These are phyloP conservation scores for Posidonia oceanica DNA, from an alignment of 116 monocot genomes.

Conservation along the genomic window DNA sequence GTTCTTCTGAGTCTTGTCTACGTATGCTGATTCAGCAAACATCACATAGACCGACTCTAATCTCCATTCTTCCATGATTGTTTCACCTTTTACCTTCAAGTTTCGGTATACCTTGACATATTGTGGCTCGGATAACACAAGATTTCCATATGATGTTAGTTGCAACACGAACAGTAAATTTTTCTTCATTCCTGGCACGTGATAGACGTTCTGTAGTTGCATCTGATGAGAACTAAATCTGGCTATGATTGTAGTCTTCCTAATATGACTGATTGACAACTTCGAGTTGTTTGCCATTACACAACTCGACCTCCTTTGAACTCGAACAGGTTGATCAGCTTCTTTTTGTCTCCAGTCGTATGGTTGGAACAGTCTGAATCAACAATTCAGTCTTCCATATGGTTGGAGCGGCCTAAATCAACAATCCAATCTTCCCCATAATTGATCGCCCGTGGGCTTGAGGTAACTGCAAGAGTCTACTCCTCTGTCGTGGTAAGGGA, in stretches of 20 bases:
- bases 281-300: not conserved
- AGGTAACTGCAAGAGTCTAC: no score
- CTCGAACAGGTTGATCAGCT: not conserved
- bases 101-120: not conserved
- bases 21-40: conserved; percentile 5
- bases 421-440: not conserved
- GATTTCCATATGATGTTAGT: not conserved
- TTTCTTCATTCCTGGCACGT: not conserved
- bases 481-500: no score
- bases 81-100: no score
- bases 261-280: not conserved
- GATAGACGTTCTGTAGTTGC: not conserved
- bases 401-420: not conserved
- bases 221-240: not conserved
- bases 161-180: not conserved
- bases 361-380: not conserved
- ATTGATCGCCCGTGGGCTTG: not conserved
- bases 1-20: conserved; percentile 4
- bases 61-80: conserved; percentile 1
- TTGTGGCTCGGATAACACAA: not conserved
- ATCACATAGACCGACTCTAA: conserved; percentile 11
- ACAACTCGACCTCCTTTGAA: not conserved
- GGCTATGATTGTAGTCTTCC: not conserved
- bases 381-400: not conserved
- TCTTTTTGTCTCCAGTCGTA: not conserved